A percentile compares a stretch with the other conserved stretches of the same genome.
These are phyloP conservation scores for Chenopodium suecicum DNA, from an alignment of 148 eudicot species.

Conservation along the genomic window DNA sequence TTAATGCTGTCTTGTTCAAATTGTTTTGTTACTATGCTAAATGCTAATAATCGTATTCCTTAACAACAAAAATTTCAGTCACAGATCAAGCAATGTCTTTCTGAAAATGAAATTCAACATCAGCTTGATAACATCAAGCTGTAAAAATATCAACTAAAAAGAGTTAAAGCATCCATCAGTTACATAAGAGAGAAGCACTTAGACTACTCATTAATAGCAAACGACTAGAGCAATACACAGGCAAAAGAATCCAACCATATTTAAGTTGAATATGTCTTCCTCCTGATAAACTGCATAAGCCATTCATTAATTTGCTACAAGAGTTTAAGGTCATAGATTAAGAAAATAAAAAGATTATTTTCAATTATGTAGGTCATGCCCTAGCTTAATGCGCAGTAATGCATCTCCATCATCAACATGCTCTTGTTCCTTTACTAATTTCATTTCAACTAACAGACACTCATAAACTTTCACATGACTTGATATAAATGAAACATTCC, in stretches of 20 bases:
- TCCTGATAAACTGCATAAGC: too few species aligned
- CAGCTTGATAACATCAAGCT: not conserved
- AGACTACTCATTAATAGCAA: not conserved
- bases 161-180: not conserved
- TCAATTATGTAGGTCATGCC: too few species aligned
- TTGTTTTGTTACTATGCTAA: not conserved
- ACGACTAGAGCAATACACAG: too few species aligned
- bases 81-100: not conserved
- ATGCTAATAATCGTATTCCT: not conserved
- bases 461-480: not conserved
- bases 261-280: too few species aligned
- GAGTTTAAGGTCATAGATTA: not conserved
- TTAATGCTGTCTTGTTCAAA: not conserved
- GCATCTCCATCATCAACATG: too few species aligned
- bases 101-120: not conserved
- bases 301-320: too few species aligned
- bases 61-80: not conserved
- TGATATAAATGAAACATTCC: too few species aligned
- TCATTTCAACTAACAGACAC: not conserved
- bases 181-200: not conserved
- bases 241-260: too few species aligned
- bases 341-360: too few species aligned
- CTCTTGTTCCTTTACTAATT: too few species aligned
- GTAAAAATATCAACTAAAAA: too few species aligned
- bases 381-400: too few species aligned